Conservation (phyloP, 768 basidiomycete species). For the Podaxis sp. region DNA sequence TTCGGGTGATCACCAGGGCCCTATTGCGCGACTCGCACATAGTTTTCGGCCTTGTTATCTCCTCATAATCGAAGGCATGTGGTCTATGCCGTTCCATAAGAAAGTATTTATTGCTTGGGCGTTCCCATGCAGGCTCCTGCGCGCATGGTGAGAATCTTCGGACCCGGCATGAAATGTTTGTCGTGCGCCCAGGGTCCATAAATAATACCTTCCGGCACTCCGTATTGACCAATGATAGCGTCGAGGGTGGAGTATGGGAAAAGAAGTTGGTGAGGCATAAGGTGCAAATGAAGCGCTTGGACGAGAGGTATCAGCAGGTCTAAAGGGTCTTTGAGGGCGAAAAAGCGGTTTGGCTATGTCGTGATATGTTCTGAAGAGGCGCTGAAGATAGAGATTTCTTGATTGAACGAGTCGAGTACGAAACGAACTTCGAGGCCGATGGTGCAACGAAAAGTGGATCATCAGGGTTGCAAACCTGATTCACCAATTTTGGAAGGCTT, state of each 20-base stretch:
- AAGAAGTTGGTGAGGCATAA: slow-evolving; percentile 11
- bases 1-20: neutral
- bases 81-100: neutral
- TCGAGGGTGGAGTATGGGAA: slow-evolving; percentile 5
- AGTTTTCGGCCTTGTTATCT: neutral
- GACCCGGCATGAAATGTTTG: neutral
- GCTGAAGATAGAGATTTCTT: neutral
- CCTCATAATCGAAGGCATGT: neutral
- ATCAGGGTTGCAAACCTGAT: slow-evolving; percentile 1
- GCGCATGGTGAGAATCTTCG: slow-evolving; percentile 12
- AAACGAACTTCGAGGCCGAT: too few relatives aligned
- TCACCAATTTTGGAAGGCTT: slow-evolving; percentile 11
- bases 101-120: neutral
- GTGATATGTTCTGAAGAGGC: neutral
- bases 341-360: neutral
- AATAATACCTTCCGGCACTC: neutral
- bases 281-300: neutral
- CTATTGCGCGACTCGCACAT: neutral
- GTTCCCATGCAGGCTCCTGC: slow-evolving; percentile 1
- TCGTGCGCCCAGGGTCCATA: neutral
- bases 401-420: neutral
- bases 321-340: too few relatives aligned
- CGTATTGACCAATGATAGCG: neutral
- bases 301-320: neutral
- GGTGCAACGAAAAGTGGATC: neutral